These are phyloP conservation scores for Lachnellula cervina DNA, from an alignment of 2,329 filamentous ascomycete species.

Conservation along the genomic window DNA sequence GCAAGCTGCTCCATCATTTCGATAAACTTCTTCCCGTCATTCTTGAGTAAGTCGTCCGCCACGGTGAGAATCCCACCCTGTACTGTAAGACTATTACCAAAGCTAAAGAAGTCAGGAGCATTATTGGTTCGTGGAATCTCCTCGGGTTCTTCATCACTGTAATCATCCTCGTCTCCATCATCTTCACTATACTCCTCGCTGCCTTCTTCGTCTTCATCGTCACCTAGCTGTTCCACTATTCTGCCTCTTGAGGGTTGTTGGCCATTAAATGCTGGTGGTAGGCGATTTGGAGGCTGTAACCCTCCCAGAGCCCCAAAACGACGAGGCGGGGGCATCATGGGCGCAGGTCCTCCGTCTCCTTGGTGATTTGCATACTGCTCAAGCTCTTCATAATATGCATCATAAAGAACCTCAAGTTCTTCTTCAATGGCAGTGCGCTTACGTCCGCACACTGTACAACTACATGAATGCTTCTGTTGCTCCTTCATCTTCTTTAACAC, in stretches of 20 bases:
- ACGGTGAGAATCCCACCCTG: conserved; percentile 98
- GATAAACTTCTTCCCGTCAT: conserved; percentile 99
- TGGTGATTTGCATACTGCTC: conserved; percentile 93
- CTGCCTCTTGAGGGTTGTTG: conserved; percentile 71
- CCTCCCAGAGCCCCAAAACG: conserved; percentile 53
- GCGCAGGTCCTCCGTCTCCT: conserved; percentile 64
- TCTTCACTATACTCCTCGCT: conserved; percentile 42
- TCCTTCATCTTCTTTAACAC: conserved; percentile 99
- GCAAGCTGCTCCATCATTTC: conserved; percentile 99
- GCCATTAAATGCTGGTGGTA: conserved; percentile 53
- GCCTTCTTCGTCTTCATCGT: conserved; percentile 44
- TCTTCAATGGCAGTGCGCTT: conserved; percentile 98
- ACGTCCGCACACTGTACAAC: conserved; percentile 92
- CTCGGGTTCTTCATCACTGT: conserved; percentile 61
- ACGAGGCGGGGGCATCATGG: conserved; percentile 63
- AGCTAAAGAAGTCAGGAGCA: conserved; percentile 88
- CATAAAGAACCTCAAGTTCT: conserved; percentile 93
- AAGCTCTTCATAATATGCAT: conserved; percentile 96
- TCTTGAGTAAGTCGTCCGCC: conserved; percentile 95
- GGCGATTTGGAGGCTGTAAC: conserved; percentile 52
- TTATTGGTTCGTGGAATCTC: conserved; percentile 57
- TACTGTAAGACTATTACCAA: conserved; percentile 94
- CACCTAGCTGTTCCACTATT: conserved; percentile 61
- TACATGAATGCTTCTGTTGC: conserved; percentile 98
- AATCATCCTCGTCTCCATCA: conserved; percentile 59